Conservation (phyloP, 1,284 basidiomycete genomes). For the Ganoderma lingzhi region DNA sequence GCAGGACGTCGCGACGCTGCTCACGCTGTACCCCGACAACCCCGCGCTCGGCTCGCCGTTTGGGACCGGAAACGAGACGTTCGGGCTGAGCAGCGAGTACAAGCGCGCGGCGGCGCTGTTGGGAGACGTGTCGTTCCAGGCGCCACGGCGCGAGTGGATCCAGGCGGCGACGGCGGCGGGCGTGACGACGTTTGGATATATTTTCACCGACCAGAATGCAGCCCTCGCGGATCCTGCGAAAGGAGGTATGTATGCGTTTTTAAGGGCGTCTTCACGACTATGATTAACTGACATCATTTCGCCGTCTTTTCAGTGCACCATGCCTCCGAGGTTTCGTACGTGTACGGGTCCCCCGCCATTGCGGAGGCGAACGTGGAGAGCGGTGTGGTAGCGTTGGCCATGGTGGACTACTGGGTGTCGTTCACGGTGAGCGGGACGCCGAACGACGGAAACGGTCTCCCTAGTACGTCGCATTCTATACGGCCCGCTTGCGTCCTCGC, state of each 20-base stretch:
- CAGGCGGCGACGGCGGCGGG: conserved; percentile 47
- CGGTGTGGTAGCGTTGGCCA: conserved; percentile 43
- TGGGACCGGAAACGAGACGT: conserved; percentile 58
- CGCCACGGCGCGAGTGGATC: conserved; percentile 50
- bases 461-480: conserved; percentile 39
- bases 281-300: too few relatives aligned
- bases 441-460: conserved; percentile 53
- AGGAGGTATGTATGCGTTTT: conserved; percentile 36
- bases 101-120: conserved; percentile 54
- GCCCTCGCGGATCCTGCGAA: conserved; percentile 30
- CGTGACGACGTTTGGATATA: conserved; percentile 54
- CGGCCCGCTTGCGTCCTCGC: neutral
- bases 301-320: conserved; percentile 45
- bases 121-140: conserved; percentile 52
- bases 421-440: conserved; percentile 57
- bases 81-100: conserved; percentile 51
- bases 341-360: conserved; percentile 43
- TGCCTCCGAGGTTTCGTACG: conserved; percentile 49
- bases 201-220: conserved; percentile 54
- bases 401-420: conserved; percentile 63
- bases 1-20: conserved; percentile 40
- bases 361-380: conserved; percentile 37
- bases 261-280: too few relatives aligned
- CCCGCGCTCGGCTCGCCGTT: conserved; percentile 59
- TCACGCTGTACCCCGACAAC: conserved; percentile 57